Evolutionary conservation across 73 alveolate species (phyloP), one percentile per base, ranked within the genome.

Genomic region (Paraurostyla sp.): DNA sequence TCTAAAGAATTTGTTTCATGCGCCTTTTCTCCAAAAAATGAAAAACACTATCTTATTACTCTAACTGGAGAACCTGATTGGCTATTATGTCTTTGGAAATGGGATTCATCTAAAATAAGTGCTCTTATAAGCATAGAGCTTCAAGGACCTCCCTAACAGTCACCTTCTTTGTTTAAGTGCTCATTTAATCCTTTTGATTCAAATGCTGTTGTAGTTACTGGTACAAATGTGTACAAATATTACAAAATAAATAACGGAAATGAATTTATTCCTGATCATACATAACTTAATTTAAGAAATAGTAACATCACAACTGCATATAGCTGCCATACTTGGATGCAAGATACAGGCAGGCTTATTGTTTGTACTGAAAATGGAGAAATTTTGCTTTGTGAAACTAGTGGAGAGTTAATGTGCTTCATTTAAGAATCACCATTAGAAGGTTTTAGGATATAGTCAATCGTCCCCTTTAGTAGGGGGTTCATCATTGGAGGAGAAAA

Each of bases 11-110:
- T 78, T 82, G 92, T 95, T 20, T 91, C 98, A 0, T 68, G 92
- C 16, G 94, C 97, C 38, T 95, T 95, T 91, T 93, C 99, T 1
- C 93, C 93, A 20, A 81, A 83, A 58, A 62, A 90, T 40, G 97
- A 95, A 86, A 91, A 89, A 63, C 87, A 93, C 42, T 82, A 83
- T 48, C 92, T 95, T 22, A 65, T 95, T 54, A 91, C 99, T 4
- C 95, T 93, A 35, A 94, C 96, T 16, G 99, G 99, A 0, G 95
- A 93, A 3, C 98, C 97, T 9, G 99, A 95, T 60, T 95, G 98
- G 96, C 91, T 94, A 71, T 50, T 95, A 49, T 73, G 93, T 29
- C 76, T 90, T 30, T 95, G 99, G 98, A 91, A 92, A 25, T 95
- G 99, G 99, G 97, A 95, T 87, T 87, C 89, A 76, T 89, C 90